These are phyloP conservation scores for Tulasnella sp. DNA, from an alignment of 768 basidiomycete species.

Conservation along the genomic window DNA sequence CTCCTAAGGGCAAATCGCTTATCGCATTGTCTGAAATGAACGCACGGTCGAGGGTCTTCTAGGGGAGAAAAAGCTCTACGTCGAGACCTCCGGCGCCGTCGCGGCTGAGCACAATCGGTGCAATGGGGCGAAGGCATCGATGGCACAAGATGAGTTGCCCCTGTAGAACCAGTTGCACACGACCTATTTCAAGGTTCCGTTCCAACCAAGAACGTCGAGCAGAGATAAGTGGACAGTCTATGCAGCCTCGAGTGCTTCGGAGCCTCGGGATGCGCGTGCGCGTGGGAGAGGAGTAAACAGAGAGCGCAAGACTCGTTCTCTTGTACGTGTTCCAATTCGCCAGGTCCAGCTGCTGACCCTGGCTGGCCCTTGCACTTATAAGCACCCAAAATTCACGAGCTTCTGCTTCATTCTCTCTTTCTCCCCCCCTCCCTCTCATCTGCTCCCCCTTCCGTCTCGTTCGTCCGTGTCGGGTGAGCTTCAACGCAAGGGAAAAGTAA, in stretches of 20 bases:
- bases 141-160: not conserved
- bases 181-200: not conserved
- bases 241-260: not conserved
- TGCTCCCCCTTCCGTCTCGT: not conserved
- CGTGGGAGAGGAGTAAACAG: not conserved
- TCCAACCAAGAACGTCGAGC: not conserved
- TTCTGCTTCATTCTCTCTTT: not conserved
- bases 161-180: not conserved
- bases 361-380: not conserved
- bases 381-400: slow-evolving; percentile 1
- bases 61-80: not conserved
- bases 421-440: slow-evolving; percentile 10
- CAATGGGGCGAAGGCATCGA: not conserved
- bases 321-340: not conserved
- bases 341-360: not conserved
- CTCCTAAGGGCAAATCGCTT: not conserved
- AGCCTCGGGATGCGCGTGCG: not conserved
- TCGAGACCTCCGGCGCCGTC: not conserved
- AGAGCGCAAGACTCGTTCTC: not conserved
- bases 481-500: not conserved
- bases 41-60: not conserved
- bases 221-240: not conserved
- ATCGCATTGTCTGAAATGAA: not conserved
- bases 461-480: not conserved
- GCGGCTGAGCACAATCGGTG: slow-evolving; percentile 8